Evolutionary conservation across 2,329 filamentous ascomycete genomes (phyloP).

Genomic region (Arthroderma uncinatum): DNA sequence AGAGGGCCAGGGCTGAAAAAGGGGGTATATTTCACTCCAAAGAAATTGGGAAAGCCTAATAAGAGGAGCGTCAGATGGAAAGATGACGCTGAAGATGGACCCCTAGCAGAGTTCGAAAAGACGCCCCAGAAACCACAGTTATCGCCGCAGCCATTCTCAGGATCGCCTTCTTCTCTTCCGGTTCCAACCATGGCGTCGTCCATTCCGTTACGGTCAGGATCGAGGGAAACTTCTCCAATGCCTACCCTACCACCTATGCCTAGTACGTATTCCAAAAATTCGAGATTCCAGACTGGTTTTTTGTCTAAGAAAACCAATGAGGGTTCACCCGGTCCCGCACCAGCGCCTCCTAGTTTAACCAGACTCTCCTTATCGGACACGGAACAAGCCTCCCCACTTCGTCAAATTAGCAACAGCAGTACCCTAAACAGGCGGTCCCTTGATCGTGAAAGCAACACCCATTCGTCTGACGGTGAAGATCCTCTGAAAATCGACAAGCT

Average conservation of each 20-base stretch:
- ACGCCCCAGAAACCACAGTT: conserved; percentile 63
- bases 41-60: conserved; percentile 49
- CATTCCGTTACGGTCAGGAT: conserved; percentile 35
- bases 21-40: conserved; percentile 67
- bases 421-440: conserved; percentile 39
- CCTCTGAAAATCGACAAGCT: conserved; percentile 37
- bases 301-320: conserved; percentile 54
- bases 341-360: conserved; percentile 46
- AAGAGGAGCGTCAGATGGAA: conserved; percentile 84
- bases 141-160: conserved; percentile 44
- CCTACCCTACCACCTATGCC: conserved; percentile 44
- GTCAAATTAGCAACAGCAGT: conserved; percentile 41
- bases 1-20: conserved; percentile 55
- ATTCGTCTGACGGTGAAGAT: conserved; percentile 26
- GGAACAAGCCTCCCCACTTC: conserved; percentile 42
- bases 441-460: conserved; percentile 26
- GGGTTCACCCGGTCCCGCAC: conserved; percentile 51
- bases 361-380: conserved; percentile 50
- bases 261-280: conserved; percentile 54
- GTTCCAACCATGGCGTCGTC: conserved; percentile 41
- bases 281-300: conserved; percentile 81
- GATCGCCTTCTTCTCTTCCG: conserved; percentile 26
- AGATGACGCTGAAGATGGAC: conserved; percentile 72
- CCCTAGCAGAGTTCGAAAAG: conserved; percentile 80
- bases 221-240: conserved; percentile 45